These are phyloP conservation scores for Penicillium malachiteum DNA, from an alignment of 495 filamentous ascomycete species.

Conservation along the genomic window DNA sequence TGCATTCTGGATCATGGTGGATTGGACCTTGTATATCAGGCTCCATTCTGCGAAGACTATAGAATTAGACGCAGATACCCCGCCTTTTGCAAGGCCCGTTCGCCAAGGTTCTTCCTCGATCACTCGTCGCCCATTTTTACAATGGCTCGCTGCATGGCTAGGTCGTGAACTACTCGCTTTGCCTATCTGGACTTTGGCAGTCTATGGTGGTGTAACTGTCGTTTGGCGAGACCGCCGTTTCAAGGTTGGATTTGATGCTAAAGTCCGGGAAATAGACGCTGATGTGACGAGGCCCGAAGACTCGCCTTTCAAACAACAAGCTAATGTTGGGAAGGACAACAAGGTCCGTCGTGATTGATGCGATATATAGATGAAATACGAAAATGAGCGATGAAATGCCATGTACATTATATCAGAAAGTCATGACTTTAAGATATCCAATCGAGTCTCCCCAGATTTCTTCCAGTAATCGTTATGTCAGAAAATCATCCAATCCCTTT, in stretches of 20 bases:
- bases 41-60: constrained; percentile 70
- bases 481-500: too few species aligned
- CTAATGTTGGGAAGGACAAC: constrained; percentile 2
- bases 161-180: constrained; percentile 79
- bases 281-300: constrained; percentile 10
- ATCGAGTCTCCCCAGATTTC: too few species aligned
- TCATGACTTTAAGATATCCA: too few species aligned
- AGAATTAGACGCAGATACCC: constrained; percentile 71
- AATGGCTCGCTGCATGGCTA: constrained; percentile 83
- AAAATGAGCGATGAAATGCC: background rate
- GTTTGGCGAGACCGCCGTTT: constrained; percentile 84
- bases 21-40: constrained; percentile 69
- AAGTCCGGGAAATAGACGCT: constrained; percentile 55
- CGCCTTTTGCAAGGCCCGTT: constrained; percentile 61
- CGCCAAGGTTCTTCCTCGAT: constrained; percentile 13
- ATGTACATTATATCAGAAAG: background rate
- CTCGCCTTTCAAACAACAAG: constrained; percentile 17
- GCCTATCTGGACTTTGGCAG: constrained; percentile 84
- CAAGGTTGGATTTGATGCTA: constrained; percentile 79
- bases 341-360: constrained; percentile 32
- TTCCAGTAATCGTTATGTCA: too few species aligned
- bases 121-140: constrained; percentile 54
- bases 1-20: constrained; percentile 66
- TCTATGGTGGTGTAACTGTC: constrained; percentile 79
- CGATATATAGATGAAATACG: constrained; percentile 2